A percentile compares a stretch with the other conserved stretches of the same genome.
phyloP scores from a whole-genome alignment of 2,329 filamentous ascomycete species.

The Cladosporium phlei region DNA sequence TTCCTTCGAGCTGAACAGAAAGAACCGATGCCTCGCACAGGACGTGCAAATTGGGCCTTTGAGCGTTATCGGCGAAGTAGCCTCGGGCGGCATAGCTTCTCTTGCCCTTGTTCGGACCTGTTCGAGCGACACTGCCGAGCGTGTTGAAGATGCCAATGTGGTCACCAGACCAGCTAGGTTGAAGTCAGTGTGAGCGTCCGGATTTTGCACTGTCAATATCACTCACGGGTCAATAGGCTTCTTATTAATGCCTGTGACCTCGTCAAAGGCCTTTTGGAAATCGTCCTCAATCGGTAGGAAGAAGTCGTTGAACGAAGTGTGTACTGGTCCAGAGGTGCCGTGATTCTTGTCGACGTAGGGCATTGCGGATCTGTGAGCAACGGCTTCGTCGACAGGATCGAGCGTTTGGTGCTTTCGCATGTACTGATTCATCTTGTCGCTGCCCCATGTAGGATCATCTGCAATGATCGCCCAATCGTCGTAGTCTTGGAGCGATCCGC shows the following conservation, averaged over 20 bases:
- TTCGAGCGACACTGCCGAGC: slow-evolving; percentile 25
- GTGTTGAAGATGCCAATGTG: slow-evolving; percentile 34
- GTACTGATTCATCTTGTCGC: slow-evolving; percentile 44
- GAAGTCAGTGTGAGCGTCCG: background rate
- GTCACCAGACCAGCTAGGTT: slow-evolving; percentile 30
- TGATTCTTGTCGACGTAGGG: slow-evolving; percentile 33
- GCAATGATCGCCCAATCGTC: slow-evolving; percentile 43
- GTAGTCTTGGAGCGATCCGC: slow-evolving; percentile 43
- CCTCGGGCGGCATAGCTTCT: slow-evolving; percentile 34
- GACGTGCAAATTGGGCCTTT: slow-evolving; percentile 44
- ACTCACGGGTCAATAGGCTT: slow-evolving; percentile 31
- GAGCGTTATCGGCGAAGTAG: slow-evolving; percentile 34
- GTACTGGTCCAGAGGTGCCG: slow-evolving; percentile 32
- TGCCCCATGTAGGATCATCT: slow-evolving; percentile 43
- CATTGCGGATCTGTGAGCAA: slow-evolving; percentile 26
- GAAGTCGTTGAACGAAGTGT: slow-evolving; percentile 34
- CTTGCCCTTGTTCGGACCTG: slow-evolving; percentile 29
- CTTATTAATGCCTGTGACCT: slow-evolving; percentile 31
- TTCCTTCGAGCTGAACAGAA: slow-evolving; percentile 44
- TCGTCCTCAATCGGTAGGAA: slow-evolving; percentile 33
- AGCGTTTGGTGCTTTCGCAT: slow-evolving; percentile 37
- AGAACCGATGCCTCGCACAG: slow-evolving; percentile 45
- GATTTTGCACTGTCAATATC: background rate
- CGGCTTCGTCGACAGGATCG: slow-evolving; percentile 28
- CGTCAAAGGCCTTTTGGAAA: slow-evolving; percentile 33